phyloP scores from a whole-genome alignment of 2,329 filamentous ascomycete genomes.

The Aspergillus neotritici region DNA sequence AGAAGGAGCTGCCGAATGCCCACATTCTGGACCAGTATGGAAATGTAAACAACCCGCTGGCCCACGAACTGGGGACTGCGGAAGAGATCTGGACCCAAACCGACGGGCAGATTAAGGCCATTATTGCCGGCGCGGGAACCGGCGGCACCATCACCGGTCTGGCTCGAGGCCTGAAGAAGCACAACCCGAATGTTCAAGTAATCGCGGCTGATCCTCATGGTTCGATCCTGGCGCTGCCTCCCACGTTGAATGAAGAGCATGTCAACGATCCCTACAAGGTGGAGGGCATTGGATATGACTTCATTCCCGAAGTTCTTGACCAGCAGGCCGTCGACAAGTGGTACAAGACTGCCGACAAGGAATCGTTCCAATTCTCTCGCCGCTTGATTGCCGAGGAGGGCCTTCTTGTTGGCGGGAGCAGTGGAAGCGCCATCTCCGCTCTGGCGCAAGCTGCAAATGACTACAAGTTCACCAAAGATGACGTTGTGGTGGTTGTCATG shows the following conservation, averaged over 20 bases:
- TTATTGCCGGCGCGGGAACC: slow-evolving; percentile 89
- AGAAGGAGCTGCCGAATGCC: slow-evolving; percentile 94
- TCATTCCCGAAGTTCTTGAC: slow-evolving; percentile 89
- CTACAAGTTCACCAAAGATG: slow-evolving; percentile 68
- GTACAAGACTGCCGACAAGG: slow-evolving; percentile 95
- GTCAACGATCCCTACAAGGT: slow-evolving; percentile 90
- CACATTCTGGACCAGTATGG: slow-evolving; percentile 96
- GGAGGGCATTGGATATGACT: slow-evolving; percentile 97
- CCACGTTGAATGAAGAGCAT: slow-evolving; percentile 69
- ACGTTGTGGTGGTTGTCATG: slow-evolving; percentile 83
- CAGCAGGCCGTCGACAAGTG: slow-evolving; percentile 77
- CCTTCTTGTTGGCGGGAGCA: slow-evolving; percentile 85
- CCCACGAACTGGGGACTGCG: slow-evolving; percentile 89
- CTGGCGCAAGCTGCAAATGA: slow-evolving; percentile 72
- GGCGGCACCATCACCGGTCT: slow-evolving; percentile 93
- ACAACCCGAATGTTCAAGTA: slow-evolving; percentile 78
- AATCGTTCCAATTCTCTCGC: slow-evolving; percentile 86
- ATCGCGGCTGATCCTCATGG: slow-evolving; percentile 90
- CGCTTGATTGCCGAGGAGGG: slow-evolving; percentile 91
- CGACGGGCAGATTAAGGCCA: slow-evolving; percentile 69
- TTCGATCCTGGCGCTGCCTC: slow-evolving; percentile 81
- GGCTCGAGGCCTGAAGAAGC: slow-evolving; percentile 77
- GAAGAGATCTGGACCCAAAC: slow-evolving; percentile 96
- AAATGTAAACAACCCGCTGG: slow-evolving; percentile 84
- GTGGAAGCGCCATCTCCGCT: slow-evolving; percentile 84